Evolutionary conservation across 2,329 filamentous ascomycete genomes (phyloP).

Genomic region (Huntiella omanensis): DNA sequence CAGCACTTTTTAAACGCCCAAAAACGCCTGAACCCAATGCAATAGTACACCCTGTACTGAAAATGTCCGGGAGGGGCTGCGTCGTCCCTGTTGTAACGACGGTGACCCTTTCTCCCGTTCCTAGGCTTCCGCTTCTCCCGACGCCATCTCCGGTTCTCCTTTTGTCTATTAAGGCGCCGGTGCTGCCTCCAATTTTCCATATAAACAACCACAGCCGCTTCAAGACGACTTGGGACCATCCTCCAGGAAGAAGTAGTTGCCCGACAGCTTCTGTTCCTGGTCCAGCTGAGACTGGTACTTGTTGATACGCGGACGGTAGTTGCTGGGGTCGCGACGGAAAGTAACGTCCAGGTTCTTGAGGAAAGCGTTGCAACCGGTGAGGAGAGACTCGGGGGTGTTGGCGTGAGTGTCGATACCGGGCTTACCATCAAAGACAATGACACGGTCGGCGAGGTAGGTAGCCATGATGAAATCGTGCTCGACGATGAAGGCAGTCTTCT

Average conservation of each 20-base stretch:
- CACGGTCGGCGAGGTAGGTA: conserved; percentile 61
- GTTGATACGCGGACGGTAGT: conserved; percentile 95
- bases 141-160: too few relatives aligned
- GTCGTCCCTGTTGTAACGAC: conserved; percentile 23
- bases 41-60: conserved; percentile 15
- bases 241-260: conserved; percentile 98
- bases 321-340: conserved; percentile 93
- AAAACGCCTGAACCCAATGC: conserved; percentile 27
- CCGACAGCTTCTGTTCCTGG: conserved; percentile 84
- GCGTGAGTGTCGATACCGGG: conserved; percentile 77
- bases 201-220: conserved; percentile 21
- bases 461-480: conserved; percentile 99
- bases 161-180: background rate
- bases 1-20: conserved; percentile 30
- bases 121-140: too few relatives aligned
- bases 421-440: conserved; percentile 95
- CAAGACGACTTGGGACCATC: conserved; percentile 40
- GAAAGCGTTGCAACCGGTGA: conserved; percentile 93
- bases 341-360: conserved; percentile 93
- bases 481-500: conserved; percentile 98
- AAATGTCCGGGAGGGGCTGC: conserved; percentile 15
- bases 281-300: conserved; percentile 90
- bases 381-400: conserved; percentile 74
- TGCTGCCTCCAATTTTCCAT: background rate
- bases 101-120: background rate